Evolutionary conservation across 331 rosid species (phyloP).

Genomic region (Prunus yedoensis): DNA sequence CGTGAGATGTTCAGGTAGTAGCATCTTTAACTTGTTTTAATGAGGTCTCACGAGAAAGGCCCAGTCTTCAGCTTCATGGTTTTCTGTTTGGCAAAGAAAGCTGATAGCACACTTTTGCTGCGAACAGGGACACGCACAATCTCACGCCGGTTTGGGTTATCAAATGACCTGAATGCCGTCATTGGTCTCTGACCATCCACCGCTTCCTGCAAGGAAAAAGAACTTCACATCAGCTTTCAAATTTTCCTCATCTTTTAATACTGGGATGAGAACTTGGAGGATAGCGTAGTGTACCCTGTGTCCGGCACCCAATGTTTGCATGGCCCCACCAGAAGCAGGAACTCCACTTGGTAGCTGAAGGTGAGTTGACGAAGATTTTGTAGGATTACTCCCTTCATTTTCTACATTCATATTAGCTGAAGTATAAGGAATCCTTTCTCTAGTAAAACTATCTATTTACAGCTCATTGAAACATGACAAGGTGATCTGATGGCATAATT

Average conservation of each 20-base stretch:
- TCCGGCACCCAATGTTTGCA: constrained; percentile 46
- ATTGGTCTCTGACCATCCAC: constrained; percentile 52
- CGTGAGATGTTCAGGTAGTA: constrained; percentile 15
- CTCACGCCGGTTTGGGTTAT: constrained; percentile 46
- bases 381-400: constrained; percentile 39
- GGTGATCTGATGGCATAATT: neutral
- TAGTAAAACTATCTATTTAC: neutral
- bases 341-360: constrained; percentile 52
- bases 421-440: constrained; percentile 23
- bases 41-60: constrained; percentile 37
- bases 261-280: constrained; percentile 3
- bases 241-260: constrained; percentile 2
- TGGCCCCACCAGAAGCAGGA: constrained; percentile 45
- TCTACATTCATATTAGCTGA: constrained; percentile 48
- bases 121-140: constrained; percentile 52
- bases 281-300: constrained; percentile 43
- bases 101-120: constrained; percentile 83
- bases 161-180: constrained; percentile 65
- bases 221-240: constrained; percentile 14
- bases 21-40: constrained; percentile 11
- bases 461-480: neutral
- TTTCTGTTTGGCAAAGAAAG: constrained; percentile 76
- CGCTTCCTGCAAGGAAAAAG: constrained; percentile 49
- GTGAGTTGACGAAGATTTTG: constrained; percentile 45
- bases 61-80: constrained; percentile 50